phyloP scores from a whole-genome alignment of 768 basidiomycete species.

The Boletales sp. region DNA sequence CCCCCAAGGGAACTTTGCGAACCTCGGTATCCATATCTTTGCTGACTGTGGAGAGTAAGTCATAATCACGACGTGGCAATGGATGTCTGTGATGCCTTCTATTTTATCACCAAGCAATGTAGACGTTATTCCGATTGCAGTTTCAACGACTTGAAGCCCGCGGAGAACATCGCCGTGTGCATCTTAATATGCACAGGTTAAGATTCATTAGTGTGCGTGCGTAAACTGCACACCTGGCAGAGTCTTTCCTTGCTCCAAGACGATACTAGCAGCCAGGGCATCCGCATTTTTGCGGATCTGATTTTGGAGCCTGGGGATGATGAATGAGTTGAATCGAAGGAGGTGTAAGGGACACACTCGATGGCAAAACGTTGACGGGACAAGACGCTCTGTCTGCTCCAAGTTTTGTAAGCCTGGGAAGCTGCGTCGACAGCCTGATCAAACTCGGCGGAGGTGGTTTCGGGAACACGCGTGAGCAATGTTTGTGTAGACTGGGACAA shows the following conservation, averaged over 20 bases:
- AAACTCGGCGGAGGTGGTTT: slow-evolving; percentile 81
- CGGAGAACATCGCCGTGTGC: slow-evolving; percentile 94
- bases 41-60: slow-evolving; percentile 54
- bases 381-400: slow-evolving; percentile 83
- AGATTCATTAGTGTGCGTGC: background rate
- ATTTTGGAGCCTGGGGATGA: slow-evolving; percentile 66
- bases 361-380: slow-evolving; percentile 84
- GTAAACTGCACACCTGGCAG: slow-evolving; percentile 54
- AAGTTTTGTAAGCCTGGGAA: slow-evolving; percentile 79
- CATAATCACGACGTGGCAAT: background rate
- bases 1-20: slow-evolving; percentile 80
- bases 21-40: slow-evolving; percentile 97
- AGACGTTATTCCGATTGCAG: slow-evolving; percentile 75
- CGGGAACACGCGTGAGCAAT: slow-evolving; percentile 82
- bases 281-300: slow-evolving; percentile 84
- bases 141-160: slow-evolving; percentile 86
- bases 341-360: slow-evolving; percentile 55
- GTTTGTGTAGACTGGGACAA: slow-evolving; percentile 79
- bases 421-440: slow-evolving; percentile 81
- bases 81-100: slow-evolving; percentile 56
- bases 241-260: slow-evolving; percentile 96
- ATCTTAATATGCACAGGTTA: slow-evolving; percentile 43
- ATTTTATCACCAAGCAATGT: slow-evolving; percentile 88
- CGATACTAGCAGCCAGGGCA: slow-evolving; percentile 83
- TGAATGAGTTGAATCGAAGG: slow-evolving; percentile 2